Evolutionary conservation across 768 basidiomycete genomes (phyloP), one percentile per base, ranked within the genome.

Genomic region (Mycena crocata): DNA sequence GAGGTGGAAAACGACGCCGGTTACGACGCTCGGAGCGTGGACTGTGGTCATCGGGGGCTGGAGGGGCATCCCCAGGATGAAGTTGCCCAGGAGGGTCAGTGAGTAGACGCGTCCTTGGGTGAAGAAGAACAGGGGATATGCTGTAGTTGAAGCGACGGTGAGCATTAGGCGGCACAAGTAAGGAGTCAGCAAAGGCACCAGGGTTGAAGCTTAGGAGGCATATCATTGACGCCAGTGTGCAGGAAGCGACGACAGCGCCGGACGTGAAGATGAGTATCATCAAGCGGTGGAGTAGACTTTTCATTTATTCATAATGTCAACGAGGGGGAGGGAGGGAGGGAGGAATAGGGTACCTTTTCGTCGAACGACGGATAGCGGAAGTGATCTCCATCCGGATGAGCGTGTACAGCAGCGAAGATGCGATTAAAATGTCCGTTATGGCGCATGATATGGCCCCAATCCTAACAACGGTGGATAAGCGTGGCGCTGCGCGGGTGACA

Each of bases 31-130:
- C 1, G 34, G 49, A 13, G 13, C 12, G 40, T 23, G 5, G 34
- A 30, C 13, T 50, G 32, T n/a, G 2, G 23, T 3, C 4, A 31
- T 13, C 23, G 48, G 51, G n/a, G 13, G 40, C 28, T 15, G 13
- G n/a, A n/a, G n/a, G 23, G 60, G 37, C 21, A 42, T 10, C 1
- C 60, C 60, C 8, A 62, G 24, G 5, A 57, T 21, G 42, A 62
- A 67, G 42, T 67, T 67, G 21, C 19, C 28, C 5, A 67, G 54
- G 55, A 67, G 40, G 26, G 66, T 67, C n/a, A 67, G 40, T 5
- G 60, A 40, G 60, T 62, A 67, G n/a, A 67, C 17, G 42, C 66
- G 60, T 2, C 66, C 60, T 39, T 67, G 60, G 9, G 5, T 13
- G 28, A 26, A 67, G 48, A 62, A 61, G 55, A 68, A 68, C 2